phyloP scores from a whole-genome alignment of 176 grass and related monocot species.

The Eremochloa ophiuroides region DNA sequence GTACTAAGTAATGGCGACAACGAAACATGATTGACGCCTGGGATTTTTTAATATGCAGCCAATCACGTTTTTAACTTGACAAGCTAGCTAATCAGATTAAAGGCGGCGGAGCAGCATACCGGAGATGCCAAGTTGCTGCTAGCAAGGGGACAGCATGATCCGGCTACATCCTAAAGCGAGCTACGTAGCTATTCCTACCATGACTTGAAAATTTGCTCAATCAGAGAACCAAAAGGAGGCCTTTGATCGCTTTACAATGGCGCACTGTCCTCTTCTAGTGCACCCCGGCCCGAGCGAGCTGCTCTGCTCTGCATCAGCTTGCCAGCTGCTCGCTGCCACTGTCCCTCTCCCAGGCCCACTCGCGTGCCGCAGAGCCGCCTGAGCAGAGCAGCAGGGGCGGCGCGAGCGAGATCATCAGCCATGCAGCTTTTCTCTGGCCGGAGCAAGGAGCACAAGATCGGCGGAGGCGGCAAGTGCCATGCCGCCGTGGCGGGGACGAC shows the following conservation, averaged over 20 bases:
- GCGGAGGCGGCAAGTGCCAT: not conserved
- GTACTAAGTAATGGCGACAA: constrained; percentile 15
- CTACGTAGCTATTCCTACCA: not conserved
- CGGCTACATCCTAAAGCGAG: constrained; percentile 46
- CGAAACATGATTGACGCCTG: constrained; percentile 19
- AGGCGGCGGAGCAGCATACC: not conserved
- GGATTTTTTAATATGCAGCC: not conserved
- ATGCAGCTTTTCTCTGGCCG: constrained; percentile 53
- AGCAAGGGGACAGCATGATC: constrained; percentile 53
- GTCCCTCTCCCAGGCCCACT: not conserved
- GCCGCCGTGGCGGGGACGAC: not conserved
- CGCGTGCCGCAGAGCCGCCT: not conserved
- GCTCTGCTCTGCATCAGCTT: not conserved
- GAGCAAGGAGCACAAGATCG: constrained; percentile 33
- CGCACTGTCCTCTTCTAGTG: constrained; percentile 23
- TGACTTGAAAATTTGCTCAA: constrained; percentile 29
- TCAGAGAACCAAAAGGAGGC: not conserved
- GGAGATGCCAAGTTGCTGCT: constrained; percentile 41
- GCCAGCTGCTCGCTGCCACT: not conserved
- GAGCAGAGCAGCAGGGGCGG: not conserved
- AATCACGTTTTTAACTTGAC: constrained; percentile 24
- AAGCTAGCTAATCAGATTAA: not conserved
- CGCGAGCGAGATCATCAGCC: not conserved
- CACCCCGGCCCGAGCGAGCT: not conserved
- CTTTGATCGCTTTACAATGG: constrained; percentile 50